Conservation (phyloP, 2,329 filamentous ascomycete genomes). For the Lecanicillium sp. region DNA sequence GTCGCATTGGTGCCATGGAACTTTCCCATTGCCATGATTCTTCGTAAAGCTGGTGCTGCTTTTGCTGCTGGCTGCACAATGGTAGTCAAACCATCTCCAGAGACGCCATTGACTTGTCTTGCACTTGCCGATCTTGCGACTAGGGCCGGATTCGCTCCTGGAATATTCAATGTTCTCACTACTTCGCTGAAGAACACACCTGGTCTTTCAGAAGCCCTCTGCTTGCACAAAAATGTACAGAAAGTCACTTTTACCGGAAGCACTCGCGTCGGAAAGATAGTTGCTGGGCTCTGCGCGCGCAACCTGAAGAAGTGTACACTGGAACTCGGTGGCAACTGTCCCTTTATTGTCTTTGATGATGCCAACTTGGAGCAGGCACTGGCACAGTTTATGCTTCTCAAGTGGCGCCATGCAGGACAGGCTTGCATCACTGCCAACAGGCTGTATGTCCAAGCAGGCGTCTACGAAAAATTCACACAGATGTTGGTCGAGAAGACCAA, state of each 20-base stretch:
- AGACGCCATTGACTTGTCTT: slow-evolving; percentile 66
- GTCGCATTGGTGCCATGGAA: slow-evolving; percentile 41
- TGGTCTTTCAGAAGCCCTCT: slow-evolving; percentile 34
- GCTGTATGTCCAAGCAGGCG: slow-evolving; percentile 49
- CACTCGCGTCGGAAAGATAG: slow-evolving; percentile 59
- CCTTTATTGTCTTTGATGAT: slow-evolving; percentile 58
- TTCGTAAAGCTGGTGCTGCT: slow-evolving; percentile 40
- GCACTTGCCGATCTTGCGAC: slow-evolving; percentile 59
- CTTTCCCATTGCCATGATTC: slow-evolving; percentile 46
- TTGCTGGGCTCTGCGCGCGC: slow-evolving; percentile 51
- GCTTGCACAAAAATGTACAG: slow-evolving; percentile 33
- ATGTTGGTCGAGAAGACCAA: slow-evolving; percentile 43
- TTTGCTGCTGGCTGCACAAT: slow-evolving; percentile 70
- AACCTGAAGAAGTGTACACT: slow-evolving; percentile 59
- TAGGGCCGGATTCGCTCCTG: slow-evolving; percentile 66
- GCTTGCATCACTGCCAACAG: slow-evolving; percentile 61
- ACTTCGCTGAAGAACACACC: slow-evolving; percentile 37
- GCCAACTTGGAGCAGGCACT: slow-evolving; percentile 61
- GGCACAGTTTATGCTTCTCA: slow-evolving; percentile 50
- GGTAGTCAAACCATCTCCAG: slow-evolving; percentile 63
- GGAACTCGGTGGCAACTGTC: slow-evolving; percentile 64
- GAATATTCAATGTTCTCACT: slow-evolving; percentile 50
- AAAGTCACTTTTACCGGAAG: slow-evolving; percentile 75
- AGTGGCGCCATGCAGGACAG: slow-evolving; percentile 66
- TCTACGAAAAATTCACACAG: slow-evolving; percentile 53